A percentile compares a stretch with the other conserved stretches of the same genome.
These are phyloP conservation scores for Hanseniaspora sp. DNA, from an alignment of 1,139 yeast genomes.

Conservation along the genomic window DNA sequence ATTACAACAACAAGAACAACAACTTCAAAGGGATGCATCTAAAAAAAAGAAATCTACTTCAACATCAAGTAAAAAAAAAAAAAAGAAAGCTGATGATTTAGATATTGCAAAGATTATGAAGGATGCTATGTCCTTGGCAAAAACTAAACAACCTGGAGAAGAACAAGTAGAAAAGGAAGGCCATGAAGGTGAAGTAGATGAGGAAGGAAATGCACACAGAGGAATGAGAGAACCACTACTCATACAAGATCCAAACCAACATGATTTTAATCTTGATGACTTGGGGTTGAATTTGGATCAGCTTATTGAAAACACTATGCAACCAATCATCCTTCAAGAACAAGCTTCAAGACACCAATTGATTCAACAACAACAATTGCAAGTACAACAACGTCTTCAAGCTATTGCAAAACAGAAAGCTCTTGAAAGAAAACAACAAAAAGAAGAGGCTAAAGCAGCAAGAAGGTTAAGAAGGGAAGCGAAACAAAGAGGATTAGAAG, in stretches of 20 bases:
- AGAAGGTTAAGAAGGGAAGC: slow-evolving; percentile 4
- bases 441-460: slow-evolving; percentile 2
- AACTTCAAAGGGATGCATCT: neutral
- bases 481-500: slow-evolving; percentile 1
- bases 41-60: neutral
- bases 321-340: neutral
- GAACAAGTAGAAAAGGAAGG: neutral
- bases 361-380: neutral
- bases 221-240: too few relatives aligned
- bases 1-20: neutral
- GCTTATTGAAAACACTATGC: neutral
- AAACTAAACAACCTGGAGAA: slow-evolving; percentile 1
- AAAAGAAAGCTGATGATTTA: slow-evolving; percentile 12
- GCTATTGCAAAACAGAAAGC: slow-evolving; percentile 1
- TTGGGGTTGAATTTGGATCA: neutral
- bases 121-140: slow-evolving; percentile 16
- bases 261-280: neutral
- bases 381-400: slow-evolving; percentile 6
- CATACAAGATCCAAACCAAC: neutral
- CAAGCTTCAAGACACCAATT: neutral
- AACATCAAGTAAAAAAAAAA: neutral
- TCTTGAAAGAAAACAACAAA: neutral
- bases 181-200: neutral
- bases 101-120: slow-evolving; percentile 16
- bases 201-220: neutral